Percentiles rank a stretch among this genome's conserved stretches.
phyloP scores from a whole-genome alignment of 2,329 filamentous ascomycete genomes.

The Dactylonectria estremocensis region DNA sequence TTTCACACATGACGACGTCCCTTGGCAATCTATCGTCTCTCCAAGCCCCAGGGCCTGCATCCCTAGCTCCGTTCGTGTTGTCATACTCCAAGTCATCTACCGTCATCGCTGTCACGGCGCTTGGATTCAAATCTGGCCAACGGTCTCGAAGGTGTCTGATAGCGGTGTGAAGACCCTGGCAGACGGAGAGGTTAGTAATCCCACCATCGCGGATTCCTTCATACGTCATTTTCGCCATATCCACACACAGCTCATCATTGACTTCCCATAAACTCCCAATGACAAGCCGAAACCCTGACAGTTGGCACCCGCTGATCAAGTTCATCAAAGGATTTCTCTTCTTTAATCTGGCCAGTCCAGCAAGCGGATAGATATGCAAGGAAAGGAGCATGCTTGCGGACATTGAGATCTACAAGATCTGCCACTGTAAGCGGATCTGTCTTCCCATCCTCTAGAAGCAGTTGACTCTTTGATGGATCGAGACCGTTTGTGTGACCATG shows the following conservation, averaged over 20 bases:
- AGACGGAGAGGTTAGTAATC: slow-evolving; percentile 11
- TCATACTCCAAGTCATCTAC: background rate
- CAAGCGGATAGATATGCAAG: slow-evolving; percentile 59
- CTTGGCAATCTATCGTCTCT: background rate
- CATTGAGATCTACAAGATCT: slow-evolving; percentile 33
- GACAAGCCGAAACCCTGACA: background rate
- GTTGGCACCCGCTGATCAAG: slow-evolving; percentile 40
- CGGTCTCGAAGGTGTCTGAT: background rate
- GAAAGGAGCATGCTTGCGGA: slow-evolving; percentile 44
- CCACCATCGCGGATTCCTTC: background rate
- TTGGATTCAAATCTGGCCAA: background rate
- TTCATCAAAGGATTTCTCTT: slow-evolving; percentile 54
- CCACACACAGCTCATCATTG: slow-evolving; percentile 6
- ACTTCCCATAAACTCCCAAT: slow-evolving; percentile 11
- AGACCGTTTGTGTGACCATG: slow-evolving; percentile 45
- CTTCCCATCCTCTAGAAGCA: slow-evolving; percentile 27
- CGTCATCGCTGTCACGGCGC: background rate
- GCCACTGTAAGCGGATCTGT: slow-evolving; percentile 29
- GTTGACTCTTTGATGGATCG: slow-evolving; percentile 31
- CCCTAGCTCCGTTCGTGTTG: too few species aligned
- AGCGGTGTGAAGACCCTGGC: slow-evolving; percentile 14
- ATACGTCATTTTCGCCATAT: slow-evolving; percentile 13
- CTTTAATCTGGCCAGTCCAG: slow-evolving; percentile 47
- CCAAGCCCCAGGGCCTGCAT: background rate
- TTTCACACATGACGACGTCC: background rate